Evolutionary conservation across 768 basidiomycete genomes (phyloP).

Genomic region (Mrakia blollopis): DNA sequence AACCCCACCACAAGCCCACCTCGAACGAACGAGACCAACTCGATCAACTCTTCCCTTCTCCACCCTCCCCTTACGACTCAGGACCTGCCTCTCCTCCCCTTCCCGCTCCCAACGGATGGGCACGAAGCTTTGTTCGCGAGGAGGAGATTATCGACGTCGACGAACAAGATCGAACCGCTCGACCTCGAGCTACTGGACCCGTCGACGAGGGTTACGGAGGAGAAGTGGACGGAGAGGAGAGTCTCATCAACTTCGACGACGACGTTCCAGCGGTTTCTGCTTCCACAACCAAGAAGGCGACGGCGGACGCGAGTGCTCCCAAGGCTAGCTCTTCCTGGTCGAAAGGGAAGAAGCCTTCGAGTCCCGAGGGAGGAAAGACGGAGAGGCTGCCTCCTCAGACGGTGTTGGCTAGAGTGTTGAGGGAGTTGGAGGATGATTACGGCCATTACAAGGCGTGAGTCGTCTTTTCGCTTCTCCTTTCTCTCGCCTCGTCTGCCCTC

Average conservation of each 20-base stretch:
- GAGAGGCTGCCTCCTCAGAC: conserved; percentile 73
- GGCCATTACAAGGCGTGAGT: conserved; percentile 85
- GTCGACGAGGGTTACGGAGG: not conserved
- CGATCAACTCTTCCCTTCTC: not conserved
- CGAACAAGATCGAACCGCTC: not conserved
- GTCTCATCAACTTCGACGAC: conserved; percentile 24
- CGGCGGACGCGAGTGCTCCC: not conserved
- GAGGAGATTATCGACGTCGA: conserved; percentile 17
- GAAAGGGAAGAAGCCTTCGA: conserved; percentile 12
- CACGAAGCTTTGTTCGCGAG: conserved; percentile 7
- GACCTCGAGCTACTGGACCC: not conserved
- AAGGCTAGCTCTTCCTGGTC: not conserved
- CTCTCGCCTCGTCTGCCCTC: no score
- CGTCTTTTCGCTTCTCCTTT: not conserved
- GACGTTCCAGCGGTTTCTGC: not conserved
- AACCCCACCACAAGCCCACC: not conserved
- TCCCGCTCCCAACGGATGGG: conserved; percentile 15
- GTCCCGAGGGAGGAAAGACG: conserved; percentile 15
- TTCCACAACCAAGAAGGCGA: not conserved
- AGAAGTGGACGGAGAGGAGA: conserved; percentile 4
- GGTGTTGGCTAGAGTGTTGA: conserved; percentile 69
- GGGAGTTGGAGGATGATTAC: conserved; percentile 92
- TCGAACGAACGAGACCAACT: not conserved
- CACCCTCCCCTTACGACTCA: conserved; percentile 15
- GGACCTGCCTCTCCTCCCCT: not conserved